Evolutionary conservation across 1,284 basidiomycete species (phyloP).

Genomic region (Malassezia cuniculi): DNA sequence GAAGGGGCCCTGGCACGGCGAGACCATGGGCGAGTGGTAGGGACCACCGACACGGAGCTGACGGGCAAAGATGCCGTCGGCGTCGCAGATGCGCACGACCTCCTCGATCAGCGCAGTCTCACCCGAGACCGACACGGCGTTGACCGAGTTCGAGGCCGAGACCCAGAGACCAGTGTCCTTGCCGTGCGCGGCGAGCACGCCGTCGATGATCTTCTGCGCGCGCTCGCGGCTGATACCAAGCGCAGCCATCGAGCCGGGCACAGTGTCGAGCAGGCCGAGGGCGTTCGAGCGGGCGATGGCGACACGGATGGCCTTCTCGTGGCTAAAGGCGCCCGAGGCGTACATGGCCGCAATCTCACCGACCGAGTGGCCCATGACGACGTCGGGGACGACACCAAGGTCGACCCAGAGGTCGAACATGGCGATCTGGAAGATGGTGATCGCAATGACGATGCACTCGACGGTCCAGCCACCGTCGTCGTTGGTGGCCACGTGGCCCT

Average conservation of each 20-base stretch:
- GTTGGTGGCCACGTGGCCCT: conserved; percentile 8
- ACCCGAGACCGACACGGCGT: conserved; percentile 13
- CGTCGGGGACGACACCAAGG: conserved; percentile 10
- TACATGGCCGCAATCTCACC: conserved; percentile 18
- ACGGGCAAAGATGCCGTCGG: conserved; percentile 11
- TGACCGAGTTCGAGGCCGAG: conserved; percentile 12
- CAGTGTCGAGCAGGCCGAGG: conserved; percentile 9
- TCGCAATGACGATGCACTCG: conserved; percentile 11
- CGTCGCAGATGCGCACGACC: conserved; percentile 11
- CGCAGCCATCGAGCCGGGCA: conserved; percentile 14
- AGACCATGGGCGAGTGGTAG: conserved; percentile 16
- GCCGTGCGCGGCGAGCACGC: conserved; percentile 4
- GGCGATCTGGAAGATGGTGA: conserved; percentile 17
- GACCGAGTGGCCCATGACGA: conserved; percentile 15
- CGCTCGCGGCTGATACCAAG: conserved; percentile 9
- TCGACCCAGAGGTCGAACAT: conserved; percentile 15
- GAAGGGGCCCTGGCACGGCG: conserved; percentile 14
- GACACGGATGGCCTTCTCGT: conserved; percentile 13
- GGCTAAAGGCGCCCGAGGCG: conserved; percentile 12
- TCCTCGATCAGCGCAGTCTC: conserved; percentile 7
- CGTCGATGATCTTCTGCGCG: conserved; percentile 11
- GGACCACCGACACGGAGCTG: conserved; percentile 15
- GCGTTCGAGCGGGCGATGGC: conserved; percentile 14
- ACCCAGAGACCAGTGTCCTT: conserved; percentile 9
- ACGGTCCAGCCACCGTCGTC: conserved; percentile 14